phyloP scores from a whole-genome alignment of 1,284 basidiomycete species.

The Chalciporus sp. region DNA sequence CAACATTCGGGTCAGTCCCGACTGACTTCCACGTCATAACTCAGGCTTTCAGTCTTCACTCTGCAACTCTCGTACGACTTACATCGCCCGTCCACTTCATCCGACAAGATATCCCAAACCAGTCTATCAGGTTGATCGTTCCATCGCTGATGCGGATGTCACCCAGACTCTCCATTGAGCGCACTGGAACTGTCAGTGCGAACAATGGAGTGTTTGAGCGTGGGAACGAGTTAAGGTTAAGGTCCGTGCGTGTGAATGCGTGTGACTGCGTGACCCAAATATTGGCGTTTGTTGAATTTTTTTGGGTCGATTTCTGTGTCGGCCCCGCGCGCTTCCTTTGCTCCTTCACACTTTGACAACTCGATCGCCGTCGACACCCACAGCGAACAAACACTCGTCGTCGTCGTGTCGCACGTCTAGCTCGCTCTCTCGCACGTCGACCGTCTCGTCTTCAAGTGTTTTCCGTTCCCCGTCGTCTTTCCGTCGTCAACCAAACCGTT shows the following conservation, averaged over 20 bases:
- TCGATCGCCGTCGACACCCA: constrained; percentile 38
- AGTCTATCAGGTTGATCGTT: too few relatives aligned
- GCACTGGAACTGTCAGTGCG: constrained; percentile 6
- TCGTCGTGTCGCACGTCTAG: constrained; percentile 36
- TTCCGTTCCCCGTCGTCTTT: constrained; percentile 17
- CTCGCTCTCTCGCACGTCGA: constrained; percentile 24
- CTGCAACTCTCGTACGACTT: not conserved
- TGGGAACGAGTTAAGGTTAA: constrained; percentile 39
- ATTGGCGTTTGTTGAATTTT: constrained; percentile 43
- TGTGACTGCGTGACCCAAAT: constrained; percentile 43
- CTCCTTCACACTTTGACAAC: constrained; percentile 46
- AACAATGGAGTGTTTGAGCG: constrained; percentile 27
- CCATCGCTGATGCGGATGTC: not conserved
- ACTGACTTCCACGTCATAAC: not conserved
- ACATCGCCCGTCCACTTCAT: not conserved
- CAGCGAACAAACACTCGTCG: constrained; percentile 34
- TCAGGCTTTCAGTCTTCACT: not conserved
- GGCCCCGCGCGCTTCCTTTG: constrained; percentile 49
- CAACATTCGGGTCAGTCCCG: not conserved
- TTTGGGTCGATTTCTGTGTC: constrained; percentile 42
- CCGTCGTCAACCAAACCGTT: constrained; percentile 15
- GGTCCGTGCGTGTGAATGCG: constrained; percentile 45
- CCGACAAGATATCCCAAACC: not conserved
- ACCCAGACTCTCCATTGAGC: constrained; percentile 2
- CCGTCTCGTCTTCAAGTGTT: constrained; percentile 22